phyloP scores from a whole-genome alignment of 75 land plant genomes.

The Chamaecyparis obtusa region DNA sequence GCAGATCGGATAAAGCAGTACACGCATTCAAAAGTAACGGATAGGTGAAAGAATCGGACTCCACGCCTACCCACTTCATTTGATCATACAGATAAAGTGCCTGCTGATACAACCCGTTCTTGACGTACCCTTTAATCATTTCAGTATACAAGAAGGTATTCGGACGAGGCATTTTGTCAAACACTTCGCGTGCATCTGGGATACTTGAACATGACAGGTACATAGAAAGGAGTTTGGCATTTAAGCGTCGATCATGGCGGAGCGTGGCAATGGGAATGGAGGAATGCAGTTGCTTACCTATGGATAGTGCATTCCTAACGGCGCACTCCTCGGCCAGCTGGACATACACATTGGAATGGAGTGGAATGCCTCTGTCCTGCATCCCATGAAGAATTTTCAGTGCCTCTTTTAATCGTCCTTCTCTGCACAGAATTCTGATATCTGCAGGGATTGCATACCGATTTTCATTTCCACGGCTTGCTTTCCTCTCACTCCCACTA shows the following conservation, averaged over 20 bases:
- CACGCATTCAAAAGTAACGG: not conserved
- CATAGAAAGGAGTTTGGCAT: not conserved
- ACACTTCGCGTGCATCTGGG: not conserved
- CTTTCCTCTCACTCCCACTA: not conserved
- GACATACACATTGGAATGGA: not conserved
- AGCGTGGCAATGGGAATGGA: not conserved
- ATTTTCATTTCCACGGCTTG: not conserved
- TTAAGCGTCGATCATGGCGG: not conserved
- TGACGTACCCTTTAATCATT: not conserved
- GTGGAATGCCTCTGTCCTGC: not conserved
- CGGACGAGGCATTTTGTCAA: not conserved
- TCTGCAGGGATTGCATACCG: no score
- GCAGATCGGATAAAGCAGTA: not conserved
- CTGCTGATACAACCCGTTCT: not conserved
- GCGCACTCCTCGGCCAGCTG: not conserved
- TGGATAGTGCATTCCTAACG: not conserved
- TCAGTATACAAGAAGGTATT: not conserved
- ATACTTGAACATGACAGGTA: not conserved
- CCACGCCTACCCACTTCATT: not conserved
- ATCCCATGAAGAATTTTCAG: not conserved
- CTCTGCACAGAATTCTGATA: not conserved
- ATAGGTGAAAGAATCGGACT: not conserved
- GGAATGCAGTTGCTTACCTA: not conserved
- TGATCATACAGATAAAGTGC: not conserved
- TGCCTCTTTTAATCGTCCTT: not conserved